Conservation (phyloP, 331 rosid genomes). For the Stylosanthes scabra region DNA sequence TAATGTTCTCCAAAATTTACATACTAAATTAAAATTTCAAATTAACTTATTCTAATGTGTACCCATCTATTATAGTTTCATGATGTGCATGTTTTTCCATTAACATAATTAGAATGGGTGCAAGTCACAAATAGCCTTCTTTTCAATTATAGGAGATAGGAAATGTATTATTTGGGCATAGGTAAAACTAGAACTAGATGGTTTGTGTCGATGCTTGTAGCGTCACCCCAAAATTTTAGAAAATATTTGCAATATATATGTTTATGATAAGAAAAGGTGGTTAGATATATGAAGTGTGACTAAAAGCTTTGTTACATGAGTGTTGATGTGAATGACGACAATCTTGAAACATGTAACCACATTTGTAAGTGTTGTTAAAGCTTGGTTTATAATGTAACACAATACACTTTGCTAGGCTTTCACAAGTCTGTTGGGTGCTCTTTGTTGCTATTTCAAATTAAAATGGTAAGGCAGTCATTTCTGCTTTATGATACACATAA, state of each 20-base stretch:
- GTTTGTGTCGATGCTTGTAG: not conserved
- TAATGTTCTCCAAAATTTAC: slow-evolving; percentile 10
- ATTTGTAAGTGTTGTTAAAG: no score
- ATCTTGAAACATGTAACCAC: no score
- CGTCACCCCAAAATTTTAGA: not conserved
- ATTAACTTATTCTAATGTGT: slow-evolving; percentile 15
- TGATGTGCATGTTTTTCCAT: slow-evolving; percentile 38
- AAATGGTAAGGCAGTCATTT: no score
- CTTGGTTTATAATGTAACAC: no score
- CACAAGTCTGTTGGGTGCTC: no score
- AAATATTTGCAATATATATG: not conserved
- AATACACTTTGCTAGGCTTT: no score
- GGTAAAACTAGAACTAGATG: not conserved
- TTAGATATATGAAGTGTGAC: no score
- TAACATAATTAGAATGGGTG: slow-evolving; percentile 14
- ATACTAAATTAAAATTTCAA: slow-evolving; percentile 19
- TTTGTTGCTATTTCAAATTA: no score
- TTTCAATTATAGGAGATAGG: not conserved
- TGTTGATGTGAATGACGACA: no score
- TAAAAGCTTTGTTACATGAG: no score
- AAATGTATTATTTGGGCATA: not conserved
- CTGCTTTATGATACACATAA: no score
- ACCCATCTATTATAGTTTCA: slow-evolving; percentile 8
- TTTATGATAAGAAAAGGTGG: not conserved
- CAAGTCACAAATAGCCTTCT: slow-evolving; percentile 13